These are phyloP conservation scores for Trypanosomatidae sp. DNA, from an alignment of 208 protist species.

Conservation along the genomic window DNA sequence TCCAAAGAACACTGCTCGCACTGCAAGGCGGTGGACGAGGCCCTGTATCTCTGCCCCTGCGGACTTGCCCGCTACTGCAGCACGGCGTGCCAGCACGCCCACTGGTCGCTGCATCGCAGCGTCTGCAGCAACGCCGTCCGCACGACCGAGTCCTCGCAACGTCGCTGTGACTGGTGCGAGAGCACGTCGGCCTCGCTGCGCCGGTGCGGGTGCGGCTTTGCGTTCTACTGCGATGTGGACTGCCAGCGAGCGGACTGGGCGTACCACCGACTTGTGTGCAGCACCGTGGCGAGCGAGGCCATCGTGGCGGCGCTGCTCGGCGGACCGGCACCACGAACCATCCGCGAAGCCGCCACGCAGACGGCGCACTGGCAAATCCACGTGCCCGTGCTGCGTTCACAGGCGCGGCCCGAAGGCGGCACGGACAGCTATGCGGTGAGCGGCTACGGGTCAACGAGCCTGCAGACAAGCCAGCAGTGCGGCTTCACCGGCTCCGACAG, in stretches of 20 bases:
- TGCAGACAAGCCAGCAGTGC: too few relatives aligned
- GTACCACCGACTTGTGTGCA: slow-evolving; percentile 26
- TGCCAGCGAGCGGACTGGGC: slow-evolving; percentile 56
- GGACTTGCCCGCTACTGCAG: too few relatives aligned
- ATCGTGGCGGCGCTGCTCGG: slow-evolving; percentile 8
- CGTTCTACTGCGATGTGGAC: slow-evolving; percentile 34
- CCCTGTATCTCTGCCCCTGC: slow-evolving; percentile 42
- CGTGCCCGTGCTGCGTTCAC: neutral
- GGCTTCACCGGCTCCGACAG: too few relatives aligned
- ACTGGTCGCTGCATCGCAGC: slow-evolving; percentile 37
- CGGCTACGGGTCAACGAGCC: too few relatives aligned
- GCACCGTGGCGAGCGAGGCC: slow-evolving; percentile 1
- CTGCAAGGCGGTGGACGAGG: slow-evolving; percentile 23
- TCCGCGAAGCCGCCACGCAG: slow-evolving; percentile 25
- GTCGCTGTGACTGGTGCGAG: slow-evolving; percentile 23
- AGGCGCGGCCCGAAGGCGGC: slow-evolving; percentile 8
- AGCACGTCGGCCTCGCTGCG: slow-evolving; percentile 13
- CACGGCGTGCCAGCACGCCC: slow-evolving; percentile 44
- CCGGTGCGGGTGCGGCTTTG: slow-evolving; percentile 39
- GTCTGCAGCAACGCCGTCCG: slow-evolving; percentile 18
- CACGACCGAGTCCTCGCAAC: neutral
- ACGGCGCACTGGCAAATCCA: slow-evolving; percentile 25
- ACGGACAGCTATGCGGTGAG: too few relatives aligned
- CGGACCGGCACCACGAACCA: slow-evolving; percentile 4
- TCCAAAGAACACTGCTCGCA: slow-evolving; percentile 9